Evolutionary conservation across 495 filamentous ascomycete species (phyloP), one percentile per base, ranked within the genome.

Genomic region (Oidiodendron maius): DNA sequence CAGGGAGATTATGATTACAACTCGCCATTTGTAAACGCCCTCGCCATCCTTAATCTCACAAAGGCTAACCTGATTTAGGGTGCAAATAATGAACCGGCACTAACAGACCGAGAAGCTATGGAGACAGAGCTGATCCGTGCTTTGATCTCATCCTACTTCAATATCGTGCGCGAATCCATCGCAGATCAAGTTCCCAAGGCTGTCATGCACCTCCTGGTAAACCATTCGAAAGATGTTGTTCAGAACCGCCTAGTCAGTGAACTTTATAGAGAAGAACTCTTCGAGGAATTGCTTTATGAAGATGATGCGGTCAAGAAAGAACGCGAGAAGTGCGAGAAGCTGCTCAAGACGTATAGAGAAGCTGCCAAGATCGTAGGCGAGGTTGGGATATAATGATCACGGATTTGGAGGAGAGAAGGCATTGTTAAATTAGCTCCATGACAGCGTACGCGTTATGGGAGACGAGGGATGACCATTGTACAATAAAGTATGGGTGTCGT

Each of bases 111-210:
- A 40, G 93, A 98, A 71, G 81, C 91, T 22, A 84, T 98, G 72
- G 93, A 98, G 66, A 96, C 93, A 6, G 93, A 98, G 66, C 79
- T 98, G 20, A 98, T 98, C 61, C 88, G 91, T 25, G 86, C 91
- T 25, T 75, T 98, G 26, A 98, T 98, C 57, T 91, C 86, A 44
- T 96, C 89, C 1, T 98, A 98, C 66, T 98, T 98, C 75, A 91
- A 95, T 60, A 98, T 98, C 55, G 93, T 98, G 10, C 86, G 93
- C 44, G 93, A 98, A 62, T 89, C 87, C 30, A 96, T 96, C 56
- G 91, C 91, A 20, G 93, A 98, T 60, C 91, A 97, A 66, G 94
- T 98, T 16, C 93, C 93, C 40, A 98, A 98, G 70, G 93, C 93
- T 1, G 85, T 98, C 57, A 98, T 98, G 93, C 93, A 98, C 61